Evolutionary conservation across 2,329 filamentous ascomycete genomes (phyloP), one percentile per base, ranked within the genome.

Genomic region (Pyricularia pennisetigena): DNA sequence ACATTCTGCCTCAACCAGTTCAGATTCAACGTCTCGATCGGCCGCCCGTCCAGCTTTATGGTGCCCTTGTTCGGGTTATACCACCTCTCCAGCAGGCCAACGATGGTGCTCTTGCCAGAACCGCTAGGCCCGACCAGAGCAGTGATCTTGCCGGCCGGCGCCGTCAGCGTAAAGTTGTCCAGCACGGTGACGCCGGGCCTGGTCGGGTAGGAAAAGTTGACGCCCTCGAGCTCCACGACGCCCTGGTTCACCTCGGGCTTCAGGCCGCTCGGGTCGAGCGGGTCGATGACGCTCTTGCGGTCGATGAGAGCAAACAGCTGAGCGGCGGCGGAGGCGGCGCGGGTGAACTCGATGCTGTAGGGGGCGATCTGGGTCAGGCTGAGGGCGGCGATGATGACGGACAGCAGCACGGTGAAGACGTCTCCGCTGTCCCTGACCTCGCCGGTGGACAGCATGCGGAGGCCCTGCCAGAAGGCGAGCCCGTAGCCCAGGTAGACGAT

Each of bases 1-100:
- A 90, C 89, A 70, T 87, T 82, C 1, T 81, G 81, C 66, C 85
- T 80, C 88, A 76, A 90, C 82, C 74, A 80, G 63, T 76, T 77
- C 35, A 80, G 71, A 68, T 80, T 80, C 12, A 80, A 71, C 1
- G 73, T 28, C 7, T 76, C 71, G 62, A 79, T 77, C 0, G 74
- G 71, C 2, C 70, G 72, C 3, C 78, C 78, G 9, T 80, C 78
- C 0, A 80, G 73, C 64, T 73, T 77, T 70, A 80, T 79, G 12
- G 69, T 72, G 0, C 78, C 78, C 0, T 74, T 71, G 10, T 70
- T 70, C 3, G 76, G 74, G 32, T 79, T 75, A 65, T 80, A 80
- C 78, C 78, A 80, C 4, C 78, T 73, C 72, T 80, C 78, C 4
- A 80, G 71, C 14, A 80, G 72, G 5, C 78, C 77, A 12, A 80